These are phyloP conservation scores for Phytopythium boreale DNA, from an alignment of 352 stramenopile genomes.

Conservation along the genomic window DNA sequence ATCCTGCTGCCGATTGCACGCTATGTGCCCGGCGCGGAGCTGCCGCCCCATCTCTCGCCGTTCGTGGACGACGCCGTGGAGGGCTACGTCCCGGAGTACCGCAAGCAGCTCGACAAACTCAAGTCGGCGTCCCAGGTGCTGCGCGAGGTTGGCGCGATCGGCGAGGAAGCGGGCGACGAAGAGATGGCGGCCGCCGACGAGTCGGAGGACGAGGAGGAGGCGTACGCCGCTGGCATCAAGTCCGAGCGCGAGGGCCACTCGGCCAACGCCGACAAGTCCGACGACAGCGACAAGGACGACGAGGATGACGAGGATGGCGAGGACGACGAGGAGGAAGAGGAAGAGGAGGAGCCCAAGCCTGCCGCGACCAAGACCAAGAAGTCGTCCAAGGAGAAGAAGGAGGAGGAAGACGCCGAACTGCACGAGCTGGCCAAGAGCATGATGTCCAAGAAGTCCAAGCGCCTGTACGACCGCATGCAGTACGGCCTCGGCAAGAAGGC, in stretches of 20 bases:
- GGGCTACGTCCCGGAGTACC: slow-evolving; percentile 97
- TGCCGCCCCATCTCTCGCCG: slow-evolving; percentile 92
- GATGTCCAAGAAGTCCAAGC: slow-evolving; percentile 93
- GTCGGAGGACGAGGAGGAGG: slow-evolving; percentile 64
- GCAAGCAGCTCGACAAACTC: slow-evolving; percentile 85
- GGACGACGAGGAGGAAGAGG: slow-evolving; percentile 17
- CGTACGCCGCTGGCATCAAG: slow-evolving; percentile 78
- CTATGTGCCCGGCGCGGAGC: slow-evolving; percentile 91
- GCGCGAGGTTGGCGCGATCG: slow-evolving; percentile 47
- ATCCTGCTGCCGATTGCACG: slow-evolving; percentile 91
- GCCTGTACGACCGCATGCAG: slow-evolving; percentile 91
- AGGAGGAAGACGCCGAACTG: slow-evolving; percentile 75
- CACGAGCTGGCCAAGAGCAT: slow-evolving; percentile 88
- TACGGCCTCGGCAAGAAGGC: slow-evolving; percentile 87
- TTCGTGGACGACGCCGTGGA: slow-evolving; percentile 98
- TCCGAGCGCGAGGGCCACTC: slow-evolving; percentile 59
- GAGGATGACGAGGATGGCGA: slow-evolving; percentile 33
- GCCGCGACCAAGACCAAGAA: slow-evolving; percentile 39
- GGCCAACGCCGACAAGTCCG: slow-evolving; percentile 25
- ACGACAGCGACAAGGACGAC: slow-evolving; percentile 42
- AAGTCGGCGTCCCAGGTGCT: slow-evolving; percentile 79
- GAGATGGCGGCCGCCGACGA: slow-evolving; percentile 23
- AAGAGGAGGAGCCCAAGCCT: slow-evolving; percentile 26
- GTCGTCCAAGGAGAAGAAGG: slow-evolving; percentile 75
- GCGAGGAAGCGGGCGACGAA: slow-evolving; percentile 22